Conservation (phyloP, 345 rosid genomes). For the Brassica cretica region DNA sequence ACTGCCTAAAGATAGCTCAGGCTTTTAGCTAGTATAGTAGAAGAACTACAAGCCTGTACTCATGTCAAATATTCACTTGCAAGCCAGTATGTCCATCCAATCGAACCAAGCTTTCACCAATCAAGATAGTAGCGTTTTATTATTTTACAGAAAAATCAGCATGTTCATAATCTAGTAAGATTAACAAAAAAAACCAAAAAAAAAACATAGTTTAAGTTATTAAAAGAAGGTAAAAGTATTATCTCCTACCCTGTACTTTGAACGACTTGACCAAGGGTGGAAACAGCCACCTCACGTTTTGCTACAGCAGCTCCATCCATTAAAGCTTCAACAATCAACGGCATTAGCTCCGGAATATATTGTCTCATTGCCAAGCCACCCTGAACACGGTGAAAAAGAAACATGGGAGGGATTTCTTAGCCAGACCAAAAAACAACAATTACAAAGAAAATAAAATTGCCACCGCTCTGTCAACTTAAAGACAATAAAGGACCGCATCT, state of each 20-base stretch:
- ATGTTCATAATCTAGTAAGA: slow-evolving; percentile 12
- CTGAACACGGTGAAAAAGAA: slow-evolving; percentile 42
- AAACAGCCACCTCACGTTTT: slow-evolving; percentile 96
- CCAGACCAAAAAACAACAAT: slow-evolving; percentile 9
- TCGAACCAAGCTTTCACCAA: slow-evolving; percentile 20
- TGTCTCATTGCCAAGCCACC: slow-evolving; percentile 96
- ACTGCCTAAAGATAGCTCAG: slow-evolving; percentile 19
- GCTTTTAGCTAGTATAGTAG: not conserved
- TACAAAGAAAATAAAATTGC: not conserved
- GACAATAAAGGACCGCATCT: slow-evolving; percentile 3
- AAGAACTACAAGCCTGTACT: not conserved
- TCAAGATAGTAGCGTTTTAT: slow-evolving; percentile 18
- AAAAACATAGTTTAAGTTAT: not conserved
- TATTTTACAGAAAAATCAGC: slow-evolving; percentile 14
- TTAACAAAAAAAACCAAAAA: slow-evolving; percentile 6
- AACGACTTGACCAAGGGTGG: slow-evolving; percentile 97
- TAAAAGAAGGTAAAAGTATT: slow-evolving; percentile 28
- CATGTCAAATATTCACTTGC: slow-evolving; percentile 2
- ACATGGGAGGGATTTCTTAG: slow-evolving; percentile 19
- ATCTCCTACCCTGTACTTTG: slow-evolving; percentile 88
- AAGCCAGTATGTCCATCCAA: slow-evolving; percentile 16
- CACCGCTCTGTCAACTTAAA: slow-evolving; percentile 18
- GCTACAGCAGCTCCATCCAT: slow-evolving; percentile 95
- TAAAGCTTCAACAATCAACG: slow-evolving; percentile 89
- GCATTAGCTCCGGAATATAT: slow-evolving; percentile 93